A percentile compares a stretch with the other conserved stretches of the same genome.
phyloP scores from a whole-genome alignment of 805 yeast genomes.

The Candida krabiensis region DNA sequence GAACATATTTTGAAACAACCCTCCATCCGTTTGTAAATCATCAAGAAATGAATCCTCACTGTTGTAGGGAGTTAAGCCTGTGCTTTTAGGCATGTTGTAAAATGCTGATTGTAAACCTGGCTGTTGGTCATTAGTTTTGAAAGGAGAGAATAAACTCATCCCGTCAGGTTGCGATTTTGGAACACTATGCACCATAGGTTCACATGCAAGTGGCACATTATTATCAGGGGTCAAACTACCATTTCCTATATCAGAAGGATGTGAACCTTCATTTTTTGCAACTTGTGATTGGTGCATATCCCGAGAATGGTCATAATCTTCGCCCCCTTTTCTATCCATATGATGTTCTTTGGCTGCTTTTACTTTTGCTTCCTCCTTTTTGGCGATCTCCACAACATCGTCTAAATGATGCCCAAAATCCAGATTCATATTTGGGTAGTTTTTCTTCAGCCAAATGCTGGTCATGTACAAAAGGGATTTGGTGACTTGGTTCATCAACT shows the following conservation, averaged over 20 bases:
- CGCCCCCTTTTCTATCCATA: neutral
- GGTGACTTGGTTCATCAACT: constrained; percentile 17
- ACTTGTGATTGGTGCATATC: too few relatives aligned
- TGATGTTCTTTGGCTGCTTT: too few relatives aligned
- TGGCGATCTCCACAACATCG: too few relatives aligned
- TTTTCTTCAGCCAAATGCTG: constrained; percentile 16
- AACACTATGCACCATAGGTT: too few relatives aligned
- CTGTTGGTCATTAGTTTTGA: neutral
- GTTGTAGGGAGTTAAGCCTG: constrained; percentile 9
- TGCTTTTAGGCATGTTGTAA: constrained; percentile 1
- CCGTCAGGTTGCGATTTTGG: too few relatives aligned
- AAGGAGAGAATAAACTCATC: too few relatives aligned
- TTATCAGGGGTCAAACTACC: too few relatives aligned
- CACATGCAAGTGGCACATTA: too few relatives aligned
- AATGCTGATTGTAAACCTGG: constrained; percentile 2
- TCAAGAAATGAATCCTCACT: constrained; percentile 12
- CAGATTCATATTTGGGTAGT: constrained; percentile 13
- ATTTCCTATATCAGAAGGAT: too few relatives aligned
- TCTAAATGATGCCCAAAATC: constrained; percentile 23
- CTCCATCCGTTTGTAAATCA: constrained; percentile 15
- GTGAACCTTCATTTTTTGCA: too few relatives aligned
- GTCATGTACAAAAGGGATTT: constrained; percentile 26
- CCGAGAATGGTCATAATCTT: too few relatives aligned
- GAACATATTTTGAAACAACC: constrained; percentile 31
- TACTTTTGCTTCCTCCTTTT: too few relatives aligned